Evolutionary conservation across 352 stramenopile genomes (phyloP), one percentile per base, ranked within the genome.

Genomic region (Phytophthora macrochlamydospora): DNA sequence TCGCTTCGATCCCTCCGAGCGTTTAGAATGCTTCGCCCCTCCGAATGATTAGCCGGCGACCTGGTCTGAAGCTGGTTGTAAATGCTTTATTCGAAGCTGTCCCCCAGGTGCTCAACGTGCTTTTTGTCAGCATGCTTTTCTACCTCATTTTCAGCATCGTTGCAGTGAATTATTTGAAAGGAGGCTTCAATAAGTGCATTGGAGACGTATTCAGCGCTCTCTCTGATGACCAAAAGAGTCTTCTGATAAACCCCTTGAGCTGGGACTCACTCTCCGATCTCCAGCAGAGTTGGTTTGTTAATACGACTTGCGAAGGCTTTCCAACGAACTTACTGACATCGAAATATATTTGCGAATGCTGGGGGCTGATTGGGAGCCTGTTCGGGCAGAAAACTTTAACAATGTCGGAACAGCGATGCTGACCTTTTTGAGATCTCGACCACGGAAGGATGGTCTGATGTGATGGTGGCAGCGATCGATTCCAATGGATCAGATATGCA

Each of bases 111-210:
- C 67, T 94, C 3, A 98, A 98, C 69, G 85, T 98, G 2, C 62
- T 95, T 2, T 82, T 98, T 52, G 76, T 99, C 2, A 98, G 91
- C 52, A 78, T 91, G 44, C 75, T 99, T 0, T 97, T 98, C 63
- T 98, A 97, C 56, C 78, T 98, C 29, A 97, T 98, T 48, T 99
- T 99, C 79, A 96, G 91, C 59, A 98, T 98, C 57, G 79, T 98
- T 56, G 86, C 91, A 4, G 92, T 98, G 0, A 97, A 93, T 40
- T 98, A 98, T 62, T 76, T 98, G 49, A 98, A 98, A 71, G 96
- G 94, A 3, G 79, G 73, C 0, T 93, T 98, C 69, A 87, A 92
- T 60, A 46, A 70, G 0, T 98, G 95, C 72, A 59, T 75, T 51
- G 91, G 87, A n/a, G 67, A 82, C 29, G 66, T 74, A 7, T 92